Evolutionary conservation across 2,329 filamentous ascomycete genomes (phyloP).

Genomic region (Ceratocystis papillata): DNA sequence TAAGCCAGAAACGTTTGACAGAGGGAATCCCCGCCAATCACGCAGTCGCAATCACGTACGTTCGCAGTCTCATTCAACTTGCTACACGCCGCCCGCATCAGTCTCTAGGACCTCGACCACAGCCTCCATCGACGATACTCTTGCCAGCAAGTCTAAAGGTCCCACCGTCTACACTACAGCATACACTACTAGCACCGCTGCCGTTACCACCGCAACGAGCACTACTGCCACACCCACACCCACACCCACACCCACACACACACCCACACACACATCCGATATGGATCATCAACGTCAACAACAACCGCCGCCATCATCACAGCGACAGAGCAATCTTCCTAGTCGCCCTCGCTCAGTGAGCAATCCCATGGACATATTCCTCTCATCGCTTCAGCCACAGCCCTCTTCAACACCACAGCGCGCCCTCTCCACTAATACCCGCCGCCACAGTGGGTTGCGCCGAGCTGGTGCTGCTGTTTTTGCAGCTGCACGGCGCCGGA

Average conservation of each 20-base stretch:
- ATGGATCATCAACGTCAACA: neutral
- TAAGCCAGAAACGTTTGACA: conserved; percentile 2
- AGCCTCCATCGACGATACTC: neutral
- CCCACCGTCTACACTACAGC: neutral
- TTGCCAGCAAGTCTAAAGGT: neutral
- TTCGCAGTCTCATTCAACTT: neutral
- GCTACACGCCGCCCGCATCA: neutral
- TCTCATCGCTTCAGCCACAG: neutral
- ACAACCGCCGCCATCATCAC: neutral
- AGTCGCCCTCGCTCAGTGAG: conserved; percentile 2
- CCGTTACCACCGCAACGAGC: neutral
- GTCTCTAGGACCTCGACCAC: no score
- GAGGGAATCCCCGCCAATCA: conserved; percentile 5
- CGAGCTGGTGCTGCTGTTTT: conserved; percentile 21
- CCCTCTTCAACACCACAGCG: neutral
- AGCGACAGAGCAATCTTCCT: neutral
- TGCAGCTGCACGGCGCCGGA: conserved; percentile 14
- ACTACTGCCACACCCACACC: neutral
- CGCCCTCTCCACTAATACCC: neutral
- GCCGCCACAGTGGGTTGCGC: neutral
- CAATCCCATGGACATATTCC: conserved; percentile 5
- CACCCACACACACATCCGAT: neutral
- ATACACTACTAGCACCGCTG: neutral
- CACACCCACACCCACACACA: neutral
- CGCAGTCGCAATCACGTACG: neutral